These are phyloP conservation scores for Sonneratia alba DNA, from an alignment of 345 rosid species.

Conservation along the genomic window DNA sequence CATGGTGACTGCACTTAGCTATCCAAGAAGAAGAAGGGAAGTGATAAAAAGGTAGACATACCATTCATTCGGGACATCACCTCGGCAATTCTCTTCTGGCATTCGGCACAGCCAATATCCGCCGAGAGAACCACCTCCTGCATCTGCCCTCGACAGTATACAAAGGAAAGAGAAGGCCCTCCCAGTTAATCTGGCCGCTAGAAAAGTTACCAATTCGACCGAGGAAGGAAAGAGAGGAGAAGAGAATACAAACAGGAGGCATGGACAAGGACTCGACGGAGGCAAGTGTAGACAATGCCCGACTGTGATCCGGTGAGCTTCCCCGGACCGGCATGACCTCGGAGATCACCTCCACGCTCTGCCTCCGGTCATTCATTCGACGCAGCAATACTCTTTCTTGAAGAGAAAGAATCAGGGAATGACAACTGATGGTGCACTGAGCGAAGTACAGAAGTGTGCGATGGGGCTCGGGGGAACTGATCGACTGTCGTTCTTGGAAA, in stretches of 20 bases:
- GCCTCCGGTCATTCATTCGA: too few relatives aligned
- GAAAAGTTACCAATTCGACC: neutral
- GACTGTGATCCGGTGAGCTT: too few relatives aligned
- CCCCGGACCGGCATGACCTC: too few relatives aligned
- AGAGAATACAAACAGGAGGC: slow-evolving; percentile 65
- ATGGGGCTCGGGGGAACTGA: too few relatives aligned
- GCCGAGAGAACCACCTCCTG: slow-evolving; percentile 82
- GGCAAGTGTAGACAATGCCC: slow-evolving; percentile 48
- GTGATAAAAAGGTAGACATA: slow-evolving; percentile 13
- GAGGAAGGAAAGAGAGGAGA: slow-evolving; percentile 6
- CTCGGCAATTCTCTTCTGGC: slow-evolving; percentile 66
- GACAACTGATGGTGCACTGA: too few relatives aligned
- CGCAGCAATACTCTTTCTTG: too few relatives aligned
- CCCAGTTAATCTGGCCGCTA: neutral
- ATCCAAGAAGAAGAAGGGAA: neutral
- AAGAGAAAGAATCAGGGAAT: too few relatives aligned
- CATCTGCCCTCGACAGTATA: slow-evolving; percentile 35
- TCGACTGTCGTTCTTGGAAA: too few relatives aligned
- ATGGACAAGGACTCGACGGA: slow-evolving; percentile 63
- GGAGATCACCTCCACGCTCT: too few relatives aligned
- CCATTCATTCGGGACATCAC: slow-evolving; percentile 73
- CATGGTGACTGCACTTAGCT: neutral
- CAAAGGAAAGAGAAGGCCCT: neutral
- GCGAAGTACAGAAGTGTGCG: too few relatives aligned
- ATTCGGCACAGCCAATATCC: slow-evolving; percentile 56